A percentile compares a stretch with the other conserved stretches of the same genome.
phyloP scores from a whole-genome alignment of 257 asterid species.

The Nicotiana paniculata region DNA sequence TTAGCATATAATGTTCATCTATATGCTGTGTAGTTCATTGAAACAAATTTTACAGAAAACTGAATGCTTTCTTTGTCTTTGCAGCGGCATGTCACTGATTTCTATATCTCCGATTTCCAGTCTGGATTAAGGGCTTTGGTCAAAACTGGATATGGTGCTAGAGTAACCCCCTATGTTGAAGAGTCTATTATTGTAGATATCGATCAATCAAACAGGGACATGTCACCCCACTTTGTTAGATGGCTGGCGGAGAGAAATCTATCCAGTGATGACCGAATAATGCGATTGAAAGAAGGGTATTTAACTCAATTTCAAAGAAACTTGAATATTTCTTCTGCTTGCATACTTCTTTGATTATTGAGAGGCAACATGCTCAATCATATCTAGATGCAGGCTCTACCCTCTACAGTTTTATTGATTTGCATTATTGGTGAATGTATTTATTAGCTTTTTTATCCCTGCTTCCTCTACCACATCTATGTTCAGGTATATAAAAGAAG shows the following conservation, averaged over 20 bases:
- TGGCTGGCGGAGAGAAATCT: conserved; percentile 81
- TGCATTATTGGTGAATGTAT: not conserved
- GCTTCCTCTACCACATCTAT: not conserved
- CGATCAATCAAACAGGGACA: conserved; percentile 38
- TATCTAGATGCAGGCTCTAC: not conserved
- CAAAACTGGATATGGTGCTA: conserved; percentile 71
- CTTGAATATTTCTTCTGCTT: conserved; percentile 1
- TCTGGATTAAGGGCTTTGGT: conserved; percentile 87
- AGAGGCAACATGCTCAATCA: not conserved
- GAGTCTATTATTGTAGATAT: conserved; percentile 57
- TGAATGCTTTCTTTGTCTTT: not conserved
- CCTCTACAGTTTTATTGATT: not conserved
- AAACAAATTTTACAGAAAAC: not conserved
- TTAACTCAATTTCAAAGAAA: not conserved
- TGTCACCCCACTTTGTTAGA: conserved; percentile 48
- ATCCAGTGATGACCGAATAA: conserved; percentile 52
- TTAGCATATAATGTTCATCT: not conserved
- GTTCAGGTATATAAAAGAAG: conserved; percentile 74
- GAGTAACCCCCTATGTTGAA: conserved; percentile 67
- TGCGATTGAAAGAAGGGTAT: conserved; percentile 79
- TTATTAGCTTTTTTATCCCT: not conserved
- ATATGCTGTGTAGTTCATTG: not conserved
- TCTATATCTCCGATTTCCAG: conserved; percentile 82
- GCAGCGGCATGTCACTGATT: conserved; percentile 81
- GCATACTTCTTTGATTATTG: not conserved